These are phyloP conservation scores for Physaria fendleri DNA, from an alignment of 345 rosid species.

Conservation along the genomic window DNA sequence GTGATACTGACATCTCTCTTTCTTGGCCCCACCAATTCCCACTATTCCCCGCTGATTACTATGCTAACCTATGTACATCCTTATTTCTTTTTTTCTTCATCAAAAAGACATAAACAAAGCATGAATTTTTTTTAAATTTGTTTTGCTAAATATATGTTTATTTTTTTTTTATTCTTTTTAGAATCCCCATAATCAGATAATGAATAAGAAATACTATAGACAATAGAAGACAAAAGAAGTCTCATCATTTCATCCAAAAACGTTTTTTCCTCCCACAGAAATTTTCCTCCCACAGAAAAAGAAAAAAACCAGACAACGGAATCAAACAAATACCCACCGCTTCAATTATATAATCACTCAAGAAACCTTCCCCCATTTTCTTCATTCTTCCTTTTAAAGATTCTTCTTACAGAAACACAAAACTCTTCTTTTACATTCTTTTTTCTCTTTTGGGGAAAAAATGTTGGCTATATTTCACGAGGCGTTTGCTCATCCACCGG, in stretches of 20 bases:
- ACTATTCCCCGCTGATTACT: not conserved
- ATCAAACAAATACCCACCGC: constrained; percentile 17
- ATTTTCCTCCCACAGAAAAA: constrained; percentile 25
- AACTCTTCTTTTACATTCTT: not conserved
- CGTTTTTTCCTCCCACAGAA: no score
- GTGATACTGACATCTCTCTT: constrained; percentile 22
- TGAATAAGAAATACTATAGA: no score
- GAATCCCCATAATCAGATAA: no score
- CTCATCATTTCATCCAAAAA: constrained; percentile 14
- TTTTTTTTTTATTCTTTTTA: no score
- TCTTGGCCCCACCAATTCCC: constrained; percentile 8
- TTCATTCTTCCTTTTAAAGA: not conserved
- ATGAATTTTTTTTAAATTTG: no score
- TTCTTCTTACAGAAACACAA: not conserved
- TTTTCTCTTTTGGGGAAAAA: not conserved
- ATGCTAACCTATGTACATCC: not conserved
- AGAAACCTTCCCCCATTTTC: not conserved
- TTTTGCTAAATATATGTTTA: no score
- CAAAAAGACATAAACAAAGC: not conserved
- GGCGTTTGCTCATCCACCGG: constrained; percentile 75
- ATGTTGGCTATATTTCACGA: constrained; percentile 80
- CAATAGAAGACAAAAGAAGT: no score
- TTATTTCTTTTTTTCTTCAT: not conserved
- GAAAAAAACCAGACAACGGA: constrained; percentile 13
- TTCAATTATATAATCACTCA: not conserved